phyloP scores from a whole-genome alignment of 2,329 filamentous ascomycete genomes.

The Alternaria metachromatica region DNA sequence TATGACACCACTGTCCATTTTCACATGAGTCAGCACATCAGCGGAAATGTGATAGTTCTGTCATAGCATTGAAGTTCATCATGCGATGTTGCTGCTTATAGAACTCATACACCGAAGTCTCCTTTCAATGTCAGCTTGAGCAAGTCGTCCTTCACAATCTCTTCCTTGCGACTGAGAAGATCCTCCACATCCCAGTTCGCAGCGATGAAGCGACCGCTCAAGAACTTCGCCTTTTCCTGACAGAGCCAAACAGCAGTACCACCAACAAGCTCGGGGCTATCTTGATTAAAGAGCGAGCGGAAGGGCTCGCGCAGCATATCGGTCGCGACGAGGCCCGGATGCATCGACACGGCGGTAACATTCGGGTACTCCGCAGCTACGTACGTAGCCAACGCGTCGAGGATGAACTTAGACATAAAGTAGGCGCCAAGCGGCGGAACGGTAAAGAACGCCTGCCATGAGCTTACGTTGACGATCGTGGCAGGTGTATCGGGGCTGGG shows the following conservation, averaged over 20 bases:
- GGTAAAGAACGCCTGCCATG: conserved; percentile 15
- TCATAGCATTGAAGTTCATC: neutral
- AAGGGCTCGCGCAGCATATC: conserved; percentile 24
- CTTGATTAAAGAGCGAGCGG: conserved; percentile 15
- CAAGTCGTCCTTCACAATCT: conserved; percentile 20
- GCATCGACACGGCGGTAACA: conserved; percentile 20
- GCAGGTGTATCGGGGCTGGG: conserved; percentile 22
- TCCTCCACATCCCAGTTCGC: conserved; percentile 44
- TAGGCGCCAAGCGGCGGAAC: conserved; percentile 18
- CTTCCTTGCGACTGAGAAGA: conserved; percentile 25
- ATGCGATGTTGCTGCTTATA: neutral
- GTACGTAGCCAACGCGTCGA: conserved; percentile 15
- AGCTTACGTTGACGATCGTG: conserved; percentile 28
- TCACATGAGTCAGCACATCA: neutral
- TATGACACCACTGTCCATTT: neutral
- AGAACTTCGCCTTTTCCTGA: conserved; percentile 31
- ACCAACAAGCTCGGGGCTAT: conserved; percentile 38
- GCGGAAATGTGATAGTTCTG: neutral
- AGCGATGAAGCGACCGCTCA: conserved; percentile 35
- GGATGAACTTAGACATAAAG: conserved; percentile 16
- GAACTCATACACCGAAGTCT: conserved; percentile 12
- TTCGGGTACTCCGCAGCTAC: conserved; percentile 24
- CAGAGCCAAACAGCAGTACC: conserved; percentile 35
- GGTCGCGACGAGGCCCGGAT: conserved; percentile 23
- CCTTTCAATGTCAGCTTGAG: conserved; percentile 24